Evolutionary conservation across 2,329 filamentous ascomycete species (phyloP), one percentile per base, ranked within the genome.

Genomic region (Colletotrichum coccodes): DNA sequence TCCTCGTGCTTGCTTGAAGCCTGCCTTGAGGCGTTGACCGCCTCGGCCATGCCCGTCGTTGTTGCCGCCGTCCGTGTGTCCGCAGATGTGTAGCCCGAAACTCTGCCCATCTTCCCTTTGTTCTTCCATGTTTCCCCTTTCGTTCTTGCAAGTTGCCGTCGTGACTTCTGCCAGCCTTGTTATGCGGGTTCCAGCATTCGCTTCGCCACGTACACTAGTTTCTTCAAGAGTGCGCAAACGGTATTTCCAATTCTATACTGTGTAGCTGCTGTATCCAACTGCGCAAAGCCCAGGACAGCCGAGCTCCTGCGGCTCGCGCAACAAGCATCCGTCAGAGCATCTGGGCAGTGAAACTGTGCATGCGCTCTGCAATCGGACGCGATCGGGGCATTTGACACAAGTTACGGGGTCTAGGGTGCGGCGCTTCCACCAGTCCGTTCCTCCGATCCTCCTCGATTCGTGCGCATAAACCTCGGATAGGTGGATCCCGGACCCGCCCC

Each of bases 401-500:
- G 18, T 38, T 54, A 54, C 49, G 32, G 61, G 65, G 60, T 49
- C 32, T 26, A 59, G 53, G 52, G 28, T 38, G n/a, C 14, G 30
- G 42, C 21, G 30, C 47, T 23, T 47, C 47, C 26, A 57, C 53
- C 23, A 49, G 50, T 42, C 40, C 28, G 34, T 52, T 52, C 11
- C 46, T 59, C 61, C 65, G 65, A 68, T 64, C 21, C 12, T n/a
- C 40, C 28, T 54, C 53, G 46, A 68, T 68, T 65, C 61, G 65
- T 68, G 61, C 65, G 65, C 65, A 60, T 65, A 65, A 65, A 47
- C 34, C 47, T 68, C 65, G 65, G 65, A 56, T 26, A 65, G 44
- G 65, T 68, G 65, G 65, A 49, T 60, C 47, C 49, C 61, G 53
- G 53, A n/a, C 49, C 65, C 21, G 61, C 47, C 18, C 66, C 66